Base-by-base conservation (phyloP, 2,329 filamentous ascomycete species). In the Xylariomycetidae sp. region DNA sequence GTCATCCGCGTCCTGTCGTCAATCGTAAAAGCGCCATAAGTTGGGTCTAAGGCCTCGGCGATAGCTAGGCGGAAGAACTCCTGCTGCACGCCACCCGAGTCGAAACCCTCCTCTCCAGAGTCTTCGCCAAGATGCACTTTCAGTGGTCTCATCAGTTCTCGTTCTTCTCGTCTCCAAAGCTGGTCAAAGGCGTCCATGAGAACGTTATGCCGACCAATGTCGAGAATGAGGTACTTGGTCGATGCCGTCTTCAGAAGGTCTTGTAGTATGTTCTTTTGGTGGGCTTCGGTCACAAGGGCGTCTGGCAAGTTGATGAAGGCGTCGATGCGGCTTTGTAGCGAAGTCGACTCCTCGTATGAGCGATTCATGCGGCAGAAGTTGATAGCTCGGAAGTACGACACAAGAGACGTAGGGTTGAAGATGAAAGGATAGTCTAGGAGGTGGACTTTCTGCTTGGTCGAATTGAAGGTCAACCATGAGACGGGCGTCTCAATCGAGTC, bases 41-140 rank as follows among this genome's bases (percentile, higher is more conserved):
- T 72, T 4, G 86, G 82, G 47, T 86, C 72, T 28, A 96, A 71
- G 4, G 84, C 85, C 51, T 94, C 82, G 1, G 77, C 76, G 47
- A 95, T 79, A 13, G 85, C 79, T 18, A 95, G 63, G 12, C 87
- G 79, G 63, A 98, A 96, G 56, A 95, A 96, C 44, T 98, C 92
- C 55, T 95, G 89, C 49, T 95, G 90, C 1, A 98, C 89, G 42
- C 92, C 92, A 26, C 92, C 92, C 30, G 90, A 87, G 57, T 98
- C 92, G 20, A 93, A 77, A 0, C 92, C 92, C 55, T 93, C 81
- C 57, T 96, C 92, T 19, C 87, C 86, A 33, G 71, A 70, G 20
- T 86, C 80, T 53, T 87, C 82, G 4, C 88, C 88, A 37, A 96
- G 75, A 31, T 86, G 81, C 7, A 98, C 82, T 50, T 95, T 95